Evolutionary conservation across 208 protist species (phyloP).

Genomic region (Crithidia acanthocephali): DNA sequence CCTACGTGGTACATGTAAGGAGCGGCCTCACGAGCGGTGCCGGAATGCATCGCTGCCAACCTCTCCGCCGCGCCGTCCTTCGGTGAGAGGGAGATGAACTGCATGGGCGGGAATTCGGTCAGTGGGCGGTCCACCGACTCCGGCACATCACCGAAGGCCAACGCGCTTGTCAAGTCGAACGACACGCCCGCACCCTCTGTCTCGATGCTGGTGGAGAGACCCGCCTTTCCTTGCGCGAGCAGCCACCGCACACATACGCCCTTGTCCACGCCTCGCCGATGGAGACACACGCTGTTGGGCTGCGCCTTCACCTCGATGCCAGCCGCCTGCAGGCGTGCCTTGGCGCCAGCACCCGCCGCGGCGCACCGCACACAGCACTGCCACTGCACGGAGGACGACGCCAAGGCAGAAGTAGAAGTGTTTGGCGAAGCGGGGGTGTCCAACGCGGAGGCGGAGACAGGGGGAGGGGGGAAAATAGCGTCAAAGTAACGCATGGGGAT

Average conservation of each 20-base stretch:
- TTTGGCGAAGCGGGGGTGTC: background rate
- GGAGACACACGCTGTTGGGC: constrained; percentile 67
- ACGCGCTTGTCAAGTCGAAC: constrained; percentile 39
- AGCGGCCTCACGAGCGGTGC: background rate
- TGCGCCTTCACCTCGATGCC: constrained; percentile 54
- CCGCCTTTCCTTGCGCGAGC: constrained; percentile 18
- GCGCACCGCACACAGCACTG: constrained; percentile 47
- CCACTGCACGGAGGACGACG: constrained; percentile 5
- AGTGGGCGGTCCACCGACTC: constrained; percentile 55
- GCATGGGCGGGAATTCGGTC: constrained; percentile 52
- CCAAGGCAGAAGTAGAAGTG: background rate
- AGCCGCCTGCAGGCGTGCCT: constrained; percentile 15
- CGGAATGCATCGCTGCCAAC: constrained; percentile 9
- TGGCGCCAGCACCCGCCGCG: constrained; percentile 13
- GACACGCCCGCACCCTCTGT: background rate
- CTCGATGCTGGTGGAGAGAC: too few species aligned
- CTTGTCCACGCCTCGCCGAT: constrained; percentile 48
- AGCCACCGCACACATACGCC: constrained; percentile 57
- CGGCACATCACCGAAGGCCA: constrained; percentile 60
- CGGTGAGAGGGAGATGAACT: constrained; percentile 55
- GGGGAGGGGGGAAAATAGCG: constrained; percentile 32
- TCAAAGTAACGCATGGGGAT: constrained; percentile 52
- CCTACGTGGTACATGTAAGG: constrained; percentile 42
- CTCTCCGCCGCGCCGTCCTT: constrained; percentile 16
- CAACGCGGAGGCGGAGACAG: background rate